Conservation (phyloP, 306 rosid genomes). For the Fagus crenata region DNA sequence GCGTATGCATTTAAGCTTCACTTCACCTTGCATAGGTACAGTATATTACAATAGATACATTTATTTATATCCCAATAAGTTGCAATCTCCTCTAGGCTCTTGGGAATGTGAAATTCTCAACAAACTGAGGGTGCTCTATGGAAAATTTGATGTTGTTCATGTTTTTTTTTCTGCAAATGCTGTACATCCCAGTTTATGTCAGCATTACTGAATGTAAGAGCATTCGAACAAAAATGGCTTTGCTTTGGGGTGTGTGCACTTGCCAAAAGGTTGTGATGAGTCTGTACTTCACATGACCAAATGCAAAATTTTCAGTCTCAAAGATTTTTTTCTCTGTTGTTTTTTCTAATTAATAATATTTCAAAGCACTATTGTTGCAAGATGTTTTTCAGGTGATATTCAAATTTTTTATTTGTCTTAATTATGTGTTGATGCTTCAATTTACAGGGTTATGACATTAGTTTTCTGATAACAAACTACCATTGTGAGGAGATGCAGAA, state of each 20-base stretch:
- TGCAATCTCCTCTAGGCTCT: not conserved
- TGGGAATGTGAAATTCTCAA: not conserved
- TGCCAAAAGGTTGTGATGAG: not conserved
- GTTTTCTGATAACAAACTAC: constrained; percentile 94
- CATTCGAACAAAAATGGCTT: not conserved
- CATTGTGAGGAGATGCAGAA: constrained; percentile 98
- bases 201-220: not conserved
- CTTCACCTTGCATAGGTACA: not conserved
- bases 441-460: constrained; percentile 92
- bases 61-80: not conserved
- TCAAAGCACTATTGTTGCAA: not conserved
- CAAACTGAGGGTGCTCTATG: not conserved
- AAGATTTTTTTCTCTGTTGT: not conserved
- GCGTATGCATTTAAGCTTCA: not conserved
- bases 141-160: not conserved
- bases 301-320: not conserved
- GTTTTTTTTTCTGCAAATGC: not conserved
- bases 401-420: not conserved
- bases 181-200: not conserved
- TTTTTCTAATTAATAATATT: not conserved
- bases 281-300: not conserved
- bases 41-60: not conserved
- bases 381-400: not conserved
- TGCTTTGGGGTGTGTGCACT: not conserved
- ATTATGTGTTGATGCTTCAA: constrained; percentile 12